Percentiles rank a stretch among this genome's conserved stretches.
phyloP scores from a whole-genome alignment of 805 yeast genomes.

The Teunomyces panamensis region DNA sequence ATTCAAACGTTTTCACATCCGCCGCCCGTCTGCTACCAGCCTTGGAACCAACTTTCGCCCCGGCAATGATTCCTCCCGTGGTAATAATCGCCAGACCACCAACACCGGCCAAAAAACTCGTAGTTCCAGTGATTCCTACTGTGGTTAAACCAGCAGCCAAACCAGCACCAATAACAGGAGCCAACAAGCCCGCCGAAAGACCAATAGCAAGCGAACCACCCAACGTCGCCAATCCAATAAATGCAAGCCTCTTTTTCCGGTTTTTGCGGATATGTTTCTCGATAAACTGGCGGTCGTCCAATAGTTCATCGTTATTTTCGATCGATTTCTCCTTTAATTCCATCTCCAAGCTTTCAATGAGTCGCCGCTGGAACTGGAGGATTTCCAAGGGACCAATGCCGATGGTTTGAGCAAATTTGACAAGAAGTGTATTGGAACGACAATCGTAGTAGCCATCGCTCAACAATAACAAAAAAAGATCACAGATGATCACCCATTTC shows the following conservation, averaged over 20 bases:
- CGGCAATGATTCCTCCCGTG: constrained; percentile 84
- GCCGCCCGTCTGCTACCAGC: constrained; percentile 90
- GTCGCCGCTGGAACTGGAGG: constrained; percentile 83
- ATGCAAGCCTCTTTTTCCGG: constrained; percentile 66
- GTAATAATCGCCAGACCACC: constrained; percentile 96
- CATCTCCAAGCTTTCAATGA: constrained; percentile 86
- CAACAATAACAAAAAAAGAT: constrained; percentile 72
- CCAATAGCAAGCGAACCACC: constrained; percentile 97
- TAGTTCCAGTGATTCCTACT: constrained; percentile 90
- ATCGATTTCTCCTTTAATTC: constrained; percentile 49
- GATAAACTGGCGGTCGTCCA: constrained; percentile 75
- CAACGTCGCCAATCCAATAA: constrained; percentile 90
- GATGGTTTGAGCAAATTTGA: constrained; percentile 62
- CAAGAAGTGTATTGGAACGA: constrained; percentile 77
- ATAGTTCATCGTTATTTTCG: constrained; percentile 68
- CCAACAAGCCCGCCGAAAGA: constrained; percentile 88
- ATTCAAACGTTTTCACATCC: constrained; percentile 89
- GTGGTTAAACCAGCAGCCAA: constrained; percentile 95
- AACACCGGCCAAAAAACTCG: constrained; percentile 90
- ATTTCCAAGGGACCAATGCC: constrained; percentile 65
- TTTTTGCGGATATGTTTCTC: constrained; percentile 67
- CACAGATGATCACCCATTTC: constrained; percentile 93
- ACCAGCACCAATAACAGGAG: constrained; percentile 99
- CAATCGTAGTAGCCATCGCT: constrained; percentile 88
- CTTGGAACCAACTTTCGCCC: constrained; percentile 80